Evolutionary conservation across 768 basidiomycete species (phyloP).

Genomic region (Lentinula guzmanii): DNA sequence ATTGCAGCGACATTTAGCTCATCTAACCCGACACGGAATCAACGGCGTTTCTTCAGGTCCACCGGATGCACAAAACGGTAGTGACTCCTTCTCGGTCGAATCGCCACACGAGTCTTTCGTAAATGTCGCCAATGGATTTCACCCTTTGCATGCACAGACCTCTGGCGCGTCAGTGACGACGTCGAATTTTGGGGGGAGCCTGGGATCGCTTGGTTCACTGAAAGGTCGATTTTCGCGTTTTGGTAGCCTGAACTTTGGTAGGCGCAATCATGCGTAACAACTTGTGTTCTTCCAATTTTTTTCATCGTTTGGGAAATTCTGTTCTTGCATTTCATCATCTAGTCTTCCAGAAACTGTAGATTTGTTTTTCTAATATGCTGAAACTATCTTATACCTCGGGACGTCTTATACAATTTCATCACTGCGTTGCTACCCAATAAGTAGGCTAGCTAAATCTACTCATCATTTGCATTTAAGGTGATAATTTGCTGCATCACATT

Average conservation of each 20-base stretch:
- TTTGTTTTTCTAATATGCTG: too few relatives aligned
- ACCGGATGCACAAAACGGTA: slow-evolving; percentile 39
- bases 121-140: slow-evolving; percentile 67
- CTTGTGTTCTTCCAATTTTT: neutral
- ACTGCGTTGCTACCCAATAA: too few relatives aligned
- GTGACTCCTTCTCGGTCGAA: slow-evolving; percentile 55
- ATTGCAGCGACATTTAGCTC: slow-evolving; percentile 74
- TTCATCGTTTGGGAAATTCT: slow-evolving; percentile 10
- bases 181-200: slow-evolving; percentile 58
- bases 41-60: slow-evolving; percentile 73
- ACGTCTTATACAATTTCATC: too few relatives aligned
- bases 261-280: slow-evolving; percentile 23
- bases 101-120: slow-evolving; percentile 75
- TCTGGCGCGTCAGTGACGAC: slow-evolving; percentile 56
- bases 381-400: neutral
- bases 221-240: slow-evolving; percentile 73
- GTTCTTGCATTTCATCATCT: slow-evolving; percentile 4
- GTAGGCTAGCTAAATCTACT: too few relatives aligned
- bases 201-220: slow-evolving; percentile 51
- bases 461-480: too few relatives aligned
- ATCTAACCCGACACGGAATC: slow-evolving; percentile 78
- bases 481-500: too few relatives aligned
- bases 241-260: slow-evolving; percentile 67
- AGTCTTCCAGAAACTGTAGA: neutral
- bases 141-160: slow-evolving; percentile 34